Conservation (phyloP, 768 basidiomycete species). For the Rhodotorula toruloides region DNA sequence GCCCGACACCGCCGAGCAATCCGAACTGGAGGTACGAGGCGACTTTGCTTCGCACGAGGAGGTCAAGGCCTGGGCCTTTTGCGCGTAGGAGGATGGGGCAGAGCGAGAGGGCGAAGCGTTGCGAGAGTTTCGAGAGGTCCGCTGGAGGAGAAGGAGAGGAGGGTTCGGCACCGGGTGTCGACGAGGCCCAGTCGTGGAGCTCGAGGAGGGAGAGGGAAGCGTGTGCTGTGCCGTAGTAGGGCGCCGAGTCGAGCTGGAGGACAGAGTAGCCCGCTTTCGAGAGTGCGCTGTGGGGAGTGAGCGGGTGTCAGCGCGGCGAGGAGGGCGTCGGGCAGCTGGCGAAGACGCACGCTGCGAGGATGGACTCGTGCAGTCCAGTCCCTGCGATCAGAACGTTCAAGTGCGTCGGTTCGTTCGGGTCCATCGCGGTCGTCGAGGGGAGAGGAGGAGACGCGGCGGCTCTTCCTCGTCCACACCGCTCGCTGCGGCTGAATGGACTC, state of each 20-base stretch:
- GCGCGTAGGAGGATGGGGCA: constrained; percentile 75
- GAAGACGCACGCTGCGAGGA: constrained; percentile 72
- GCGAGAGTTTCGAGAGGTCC: constrained; percentile 55
- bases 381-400: constrained; percentile 52
- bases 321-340: not conserved
- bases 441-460: not conserved
- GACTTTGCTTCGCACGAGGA: constrained; percentile 74
- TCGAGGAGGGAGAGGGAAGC: constrained; percentile 79
- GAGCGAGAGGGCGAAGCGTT: constrained; percentile 81
- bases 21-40: constrained; percentile 87
- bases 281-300: constrained; percentile 59
- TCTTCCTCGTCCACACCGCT: not conserved
- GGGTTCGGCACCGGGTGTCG: not conserved
- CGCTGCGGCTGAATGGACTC: not conserved
- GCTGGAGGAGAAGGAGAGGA: constrained; percentile 12
- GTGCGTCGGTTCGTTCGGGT: constrained; percentile 37
- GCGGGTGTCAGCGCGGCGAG: not conserved
- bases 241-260: constrained; percentile 76
- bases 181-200: constrained; percentile 59
- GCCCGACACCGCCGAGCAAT: constrained; percentile 58
- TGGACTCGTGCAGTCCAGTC: constrained; percentile 66
- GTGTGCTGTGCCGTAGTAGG: constrained; percentile 77
- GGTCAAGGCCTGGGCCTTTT: constrained; percentile 68
- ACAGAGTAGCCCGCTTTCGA: constrained; percentile 82
- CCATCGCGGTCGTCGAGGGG: constrained; percentile 1